Conservation (phyloP, 1,284 basidiomycete genomes). For the Heterobasidion occidentale region DNA sequence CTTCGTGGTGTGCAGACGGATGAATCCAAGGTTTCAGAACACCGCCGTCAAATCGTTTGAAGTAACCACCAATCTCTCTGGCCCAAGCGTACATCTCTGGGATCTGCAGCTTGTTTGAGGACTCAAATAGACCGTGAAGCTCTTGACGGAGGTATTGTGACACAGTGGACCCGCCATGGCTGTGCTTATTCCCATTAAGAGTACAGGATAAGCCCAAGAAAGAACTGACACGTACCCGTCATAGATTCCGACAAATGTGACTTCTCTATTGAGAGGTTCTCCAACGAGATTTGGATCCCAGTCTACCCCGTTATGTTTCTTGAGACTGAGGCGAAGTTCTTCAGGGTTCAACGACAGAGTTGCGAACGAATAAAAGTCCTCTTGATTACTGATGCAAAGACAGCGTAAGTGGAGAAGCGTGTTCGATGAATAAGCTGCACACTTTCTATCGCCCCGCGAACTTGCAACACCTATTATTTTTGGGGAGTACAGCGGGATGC, state of each 20-base stretch:
- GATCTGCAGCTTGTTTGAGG: conserved; percentile 57
- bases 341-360: conserved; percentile 67
- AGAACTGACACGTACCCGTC: conserved; percentile 54
- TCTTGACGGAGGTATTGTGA: conserved; percentile 60
- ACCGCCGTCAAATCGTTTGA: conserved; percentile 81
- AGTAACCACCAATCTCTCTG: conserved; percentile 79
- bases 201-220: not conserved
- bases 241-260: conserved; percentile 81
- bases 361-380: conserved; percentile 76
- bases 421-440: conserved; percentile 11
- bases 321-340: conserved; percentile 61
- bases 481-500: conserved; percentile 36
- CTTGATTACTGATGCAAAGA: conserved; percentile 48
- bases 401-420: not conserved
- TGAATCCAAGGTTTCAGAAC: conserved; percentile 62
- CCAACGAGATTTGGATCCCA: conserved; percentile 65
- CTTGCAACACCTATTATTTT: conserved; percentile 69
- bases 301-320: conserved; percentile 51
- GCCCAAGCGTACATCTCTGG: conserved; percentile 73
- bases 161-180: conserved; percentile 26
- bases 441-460: conserved; percentile 72
- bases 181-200: conserved; percentile 7
- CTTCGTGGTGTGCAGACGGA: conserved; percentile 22
- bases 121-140: conserved; percentile 75
- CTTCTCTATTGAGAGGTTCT: conserved; percentile 63